Base-by-base conservation (phyloP, 1,284 basidiomycete species). In the Tilletia horrida region DNA sequence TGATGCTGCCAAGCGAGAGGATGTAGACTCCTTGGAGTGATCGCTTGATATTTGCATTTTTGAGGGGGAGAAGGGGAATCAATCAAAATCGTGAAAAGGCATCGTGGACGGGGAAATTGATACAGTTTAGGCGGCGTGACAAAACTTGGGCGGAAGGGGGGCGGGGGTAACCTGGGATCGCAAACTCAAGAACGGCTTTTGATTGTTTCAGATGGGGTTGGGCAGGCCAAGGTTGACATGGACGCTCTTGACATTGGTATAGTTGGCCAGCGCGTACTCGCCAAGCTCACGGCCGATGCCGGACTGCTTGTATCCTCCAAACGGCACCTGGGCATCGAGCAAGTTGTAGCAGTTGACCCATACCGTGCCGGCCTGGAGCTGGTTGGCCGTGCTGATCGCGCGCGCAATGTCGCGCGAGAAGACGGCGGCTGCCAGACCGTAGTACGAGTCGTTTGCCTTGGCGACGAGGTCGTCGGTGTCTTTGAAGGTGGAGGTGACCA, bases 401-500 rank as follows among this genome's bases (percentile, higher is more conserved):
- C 88, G 85, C 70, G 86, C 86, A 83, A 95, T 83, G 84, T 96
- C 87, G 74, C 87, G 85, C 44, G 90, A 88, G 85, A 94, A 95
- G 68, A 97, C 88, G 29, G 91, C 89, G 1, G 91, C 86, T n/a
- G 91, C 90, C 48, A 95, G 86, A 72, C 94, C 94, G 83, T 95
- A 88, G 77, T 85, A 82, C 0, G 90, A 90, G 82, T 94, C 96
- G 95, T 66, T 75, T 67, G 93, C 93, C 78, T 88, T 85, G 59
- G 82, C 84, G 78, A 95, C 84, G 52, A 91, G 88, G 71, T 92
- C 90, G 62, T 72, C 75, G 67, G 81, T 77, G 69, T 81, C 81
- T 73, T 78, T 79, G 76, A 83, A 83, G 72, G 82, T 82, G 77
- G 83, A 76, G 57, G 85, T 77, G 40, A 89, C 89, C 67, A 87